These are phyloP conservation scores for Volvox africanus DNA, from an alignment of 139 green algal genomes.

Conservation along the genomic window DNA sequence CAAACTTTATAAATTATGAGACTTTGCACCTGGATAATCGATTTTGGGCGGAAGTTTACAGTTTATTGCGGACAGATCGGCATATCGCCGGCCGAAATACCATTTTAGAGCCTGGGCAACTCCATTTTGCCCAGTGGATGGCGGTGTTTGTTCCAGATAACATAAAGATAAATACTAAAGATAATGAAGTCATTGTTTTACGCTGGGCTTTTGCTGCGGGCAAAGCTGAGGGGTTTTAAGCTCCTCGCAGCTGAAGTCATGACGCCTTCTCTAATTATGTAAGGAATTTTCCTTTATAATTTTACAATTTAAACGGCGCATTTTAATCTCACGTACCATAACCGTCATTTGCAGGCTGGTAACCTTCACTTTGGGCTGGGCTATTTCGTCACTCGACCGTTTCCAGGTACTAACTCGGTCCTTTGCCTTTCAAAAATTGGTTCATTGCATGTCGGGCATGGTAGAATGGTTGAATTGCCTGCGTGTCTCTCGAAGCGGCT, in stretches of 20 bases:
- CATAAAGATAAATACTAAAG: neutral
- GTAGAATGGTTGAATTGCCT: too few relatives aligned
- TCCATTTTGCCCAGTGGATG: too few relatives aligned
- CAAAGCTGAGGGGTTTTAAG: neutral
- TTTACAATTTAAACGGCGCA: neutral
- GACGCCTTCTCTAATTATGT: constrained; percentile 10
- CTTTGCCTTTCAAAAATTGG: too few relatives aligned
- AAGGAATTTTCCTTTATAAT: neutral
- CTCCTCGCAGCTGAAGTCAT: constrained; percentile 1
- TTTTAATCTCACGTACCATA: neutral
- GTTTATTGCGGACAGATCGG: too few relatives aligned
- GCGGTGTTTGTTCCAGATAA: too few relatives aligned
- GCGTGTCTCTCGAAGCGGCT: too few relatives aligned
- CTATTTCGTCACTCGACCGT: neutral
- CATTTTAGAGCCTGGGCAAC: too few relatives aligned
- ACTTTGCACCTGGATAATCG: too few relatives aligned
- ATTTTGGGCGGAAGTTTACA: too few relatives aligned
- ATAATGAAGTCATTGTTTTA: neutral
- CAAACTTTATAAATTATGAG: too few relatives aligned
- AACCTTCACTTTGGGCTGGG: constrained; percentile 13
- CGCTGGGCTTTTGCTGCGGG: neutral
- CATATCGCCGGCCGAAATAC: too few relatives aligned
- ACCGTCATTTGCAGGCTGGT: neutral
- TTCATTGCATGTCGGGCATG: too few relatives aligned
- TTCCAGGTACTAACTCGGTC: constrained; percentile 1